Base-by-base conservation (phyloP, 225 moss, liverwort and hornwort genomes). In the Asterella californica region DNA sequence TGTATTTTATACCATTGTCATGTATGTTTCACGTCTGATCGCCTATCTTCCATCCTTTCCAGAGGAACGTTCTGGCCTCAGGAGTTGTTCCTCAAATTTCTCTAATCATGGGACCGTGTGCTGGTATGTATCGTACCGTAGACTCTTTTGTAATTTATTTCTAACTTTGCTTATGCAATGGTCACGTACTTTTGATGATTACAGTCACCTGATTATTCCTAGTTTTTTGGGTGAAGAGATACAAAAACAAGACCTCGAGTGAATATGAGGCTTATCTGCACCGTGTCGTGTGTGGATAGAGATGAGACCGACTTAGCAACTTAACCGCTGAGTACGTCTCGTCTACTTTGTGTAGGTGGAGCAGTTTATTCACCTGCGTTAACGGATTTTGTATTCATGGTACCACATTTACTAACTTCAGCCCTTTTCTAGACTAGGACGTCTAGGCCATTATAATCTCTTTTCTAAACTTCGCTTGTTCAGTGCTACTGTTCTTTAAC, bases 71-170 rank as follows among this genome's bases (percentile, higher is more conserved):
- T 69, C 61, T 86, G 42, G 82, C 82, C 17, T 86, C 85, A 65
- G 83, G 85, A 83, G 83, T 86, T 68, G 72, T 86, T 76, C 85
- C 82, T 74, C 85, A 86, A 80, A 60, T 86, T 18, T 83, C 85
- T 15, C 57, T 86, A 22, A 82, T 86, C 79, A 79, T 86, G 82
- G 82, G 85, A 12, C 85, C 85, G 14, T 85, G 85, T 82, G 85
- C 85, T 61, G 85, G 85, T 85, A 70, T 29, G 22, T 42, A 25
- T 46, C 46, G 6, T 24, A 42, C 17, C 33, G 5, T 54, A 12
- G 11, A 69, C 49, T 53, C 5, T 52, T 71, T 2, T 8, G 19
- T 36, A 46, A 52, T 10, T 17, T 52, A 1, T 52, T 52, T 1
- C 17, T 52, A 52, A 52, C 52, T 52, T 52, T 48, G 48, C 48